Evolutionary conservation across 805 yeast genomes (phyloP).

Genomic region (Yarrowia hollandica): DNA sequence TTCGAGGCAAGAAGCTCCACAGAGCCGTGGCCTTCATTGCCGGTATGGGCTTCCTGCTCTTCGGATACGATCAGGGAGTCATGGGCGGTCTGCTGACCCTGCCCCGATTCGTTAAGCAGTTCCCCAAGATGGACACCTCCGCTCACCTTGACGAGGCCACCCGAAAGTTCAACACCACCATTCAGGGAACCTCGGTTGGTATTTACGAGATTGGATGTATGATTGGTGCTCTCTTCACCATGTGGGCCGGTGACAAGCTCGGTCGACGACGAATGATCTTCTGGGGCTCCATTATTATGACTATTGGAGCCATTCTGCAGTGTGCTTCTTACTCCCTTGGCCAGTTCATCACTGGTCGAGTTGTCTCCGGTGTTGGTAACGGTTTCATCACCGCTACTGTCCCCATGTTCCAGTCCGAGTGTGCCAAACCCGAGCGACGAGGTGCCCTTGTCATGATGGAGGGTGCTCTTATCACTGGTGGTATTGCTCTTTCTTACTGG

Average conservation of each 20-base stretch:
- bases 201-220: constrained; percentile 53
- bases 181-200: constrained; percentile 34
- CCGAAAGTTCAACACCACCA: constrained; percentile 29
- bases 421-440: constrained; percentile 63
- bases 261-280: constrained; percentile 53
- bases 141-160: neutral
- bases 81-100: constrained; percentile 75
- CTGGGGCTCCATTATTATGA: constrained; percentile 50
- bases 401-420: constrained; percentile 81
- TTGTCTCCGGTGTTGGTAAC: constrained; percentile 70
- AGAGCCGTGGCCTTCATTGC: constrained; percentile 34
- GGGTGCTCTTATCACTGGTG: constrained; percentile 70
- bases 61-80: constrained; percentile 76
- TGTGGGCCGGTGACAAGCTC: constrained; percentile 50
- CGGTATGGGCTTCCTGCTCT: constrained; percentile 46
- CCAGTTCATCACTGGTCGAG: constrained; percentile 54
- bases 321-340: constrained; percentile 38
- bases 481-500: constrained; percentile 71
- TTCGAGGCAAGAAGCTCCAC: constrained; percentile 32
- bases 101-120: constrained; percentile 37
- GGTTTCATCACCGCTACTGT: constrained; percentile 78
- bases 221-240: constrained; percentile 51
- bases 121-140: constrained; percentile 33
- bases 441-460: constrained; percentile 69
- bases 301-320: constrained; percentile 53